A percentile compares a stretch with the other conserved stretches of the same genome.
Evolutionary conservation across 2,329 filamentous ascomycete species (phyloP).

Genomic region (Colletotrichum cuscutae): DNA sequence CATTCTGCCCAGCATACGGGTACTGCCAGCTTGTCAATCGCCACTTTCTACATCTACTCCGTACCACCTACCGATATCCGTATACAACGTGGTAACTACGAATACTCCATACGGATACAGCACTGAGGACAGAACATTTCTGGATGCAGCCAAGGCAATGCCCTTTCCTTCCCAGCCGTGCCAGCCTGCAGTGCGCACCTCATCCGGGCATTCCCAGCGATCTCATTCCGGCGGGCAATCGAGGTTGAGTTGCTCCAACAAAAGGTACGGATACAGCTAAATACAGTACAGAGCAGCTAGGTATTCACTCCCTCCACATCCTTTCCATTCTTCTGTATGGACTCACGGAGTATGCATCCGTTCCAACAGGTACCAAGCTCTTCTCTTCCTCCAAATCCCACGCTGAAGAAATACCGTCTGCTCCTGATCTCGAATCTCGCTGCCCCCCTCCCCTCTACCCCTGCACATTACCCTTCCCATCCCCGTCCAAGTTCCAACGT

Average conservation of each 20-base stretch:
- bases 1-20: too few species aligned
- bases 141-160: neutral
- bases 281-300: neutral
- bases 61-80: too few species aligned
- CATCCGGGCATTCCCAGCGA: neutral
- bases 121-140: neutral
- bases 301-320: neutral
- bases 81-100: too few species aligned
- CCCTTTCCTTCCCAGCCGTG: neutral
- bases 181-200: neutral
- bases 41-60: neutral
- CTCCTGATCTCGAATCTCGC: neutral
- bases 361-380: neutral
- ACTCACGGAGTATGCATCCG: neutral
- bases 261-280: neutral
- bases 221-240: slow-evolving; percentile 26
- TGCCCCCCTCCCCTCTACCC: neutral
- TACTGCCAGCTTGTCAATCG: neutral
- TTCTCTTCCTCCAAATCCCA: slow-evolving; percentile 4
- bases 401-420: neutral
- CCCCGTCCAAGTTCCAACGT: neutral
- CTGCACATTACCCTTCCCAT: neutral
- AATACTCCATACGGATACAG: too few species aligned
- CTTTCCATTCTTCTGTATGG: neutral
- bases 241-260: neutral